Evolutionary conservation across 73 alveolate species (phyloP), one percentile per base, ranked within the genome.

Genomic region (Diophrys sp.): DNA sequence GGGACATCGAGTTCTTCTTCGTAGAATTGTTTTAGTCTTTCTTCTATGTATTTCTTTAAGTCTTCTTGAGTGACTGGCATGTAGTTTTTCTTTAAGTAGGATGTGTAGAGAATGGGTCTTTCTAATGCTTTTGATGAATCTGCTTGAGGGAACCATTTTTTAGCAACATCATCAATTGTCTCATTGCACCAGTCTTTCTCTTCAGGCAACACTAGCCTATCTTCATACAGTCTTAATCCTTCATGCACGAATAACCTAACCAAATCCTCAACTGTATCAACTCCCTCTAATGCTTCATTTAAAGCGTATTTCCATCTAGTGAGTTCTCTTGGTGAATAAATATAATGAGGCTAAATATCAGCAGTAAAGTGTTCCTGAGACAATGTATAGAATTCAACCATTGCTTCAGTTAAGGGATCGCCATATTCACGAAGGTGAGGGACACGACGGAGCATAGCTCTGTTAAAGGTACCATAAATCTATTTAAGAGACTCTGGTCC

Each of bases 1-100:
- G 99, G 98, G 56, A 96, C 99, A 81, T 96, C 93, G 71, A 98
- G 92, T 89, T 98, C 99, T 89, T 98, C 99, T 89, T 98, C 99
- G 82, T 98, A 91, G 90, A 98, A 98, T 30, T 92, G 81, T 57
- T 87, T 88, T 29, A 97, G 87, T 87, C 97, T 91, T 1, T 93
- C 98, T 71, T 95, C 89, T 25, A 95, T 87, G 80, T 91, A 95
- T 74, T 95, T 86, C 85, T 96, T 93, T 30, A 96, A 87, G 67
- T 95, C 99, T 30, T 96, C 98, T 79, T 95, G 91, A 31, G 83
- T 97, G 71, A 95, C 97, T n/a, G 98, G 85, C 32, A 77, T 74
- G 83, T 96, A 96, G 76, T 77, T 84, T 82, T 94, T 94, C 44
- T 81, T 92, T 23, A 96, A 57, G 76, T 92, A 95, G 83, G 87